Percentiles rank a stretch among this genome's conserved stretches.
These are phyloP conservation scores for Fusarium chaquense DNA, from an alignment of 2,329 filamentous ascomycete species.

Conservation along the genomic window DNA sequence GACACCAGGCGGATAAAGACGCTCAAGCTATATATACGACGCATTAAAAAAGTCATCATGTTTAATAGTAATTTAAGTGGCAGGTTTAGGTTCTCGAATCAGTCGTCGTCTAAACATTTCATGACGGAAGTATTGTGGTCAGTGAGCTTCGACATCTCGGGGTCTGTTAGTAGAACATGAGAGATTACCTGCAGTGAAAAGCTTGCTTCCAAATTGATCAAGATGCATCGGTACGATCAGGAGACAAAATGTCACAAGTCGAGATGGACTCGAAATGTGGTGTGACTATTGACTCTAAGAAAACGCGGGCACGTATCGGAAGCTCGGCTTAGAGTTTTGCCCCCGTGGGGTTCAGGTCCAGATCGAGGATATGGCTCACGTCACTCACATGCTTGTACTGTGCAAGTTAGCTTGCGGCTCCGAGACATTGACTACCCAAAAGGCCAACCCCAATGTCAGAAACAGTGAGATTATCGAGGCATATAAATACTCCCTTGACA, in stretches of 20 bases:
- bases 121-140: not conserved
- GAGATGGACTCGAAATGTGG: not conserved
- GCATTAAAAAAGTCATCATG: no score
- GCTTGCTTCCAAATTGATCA: not conserved
- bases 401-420: constrained; percentile 14
- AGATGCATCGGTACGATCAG: not conserved
- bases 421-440: constrained; percentile 1
- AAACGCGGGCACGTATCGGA: constrained; percentile 36
- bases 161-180: not conserved
- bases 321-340: constrained; percentile 13
- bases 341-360: constrained; percentile 22
- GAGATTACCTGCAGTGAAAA: not conserved
- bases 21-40: rapidly evolving
- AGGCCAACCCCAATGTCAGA: not conserved
- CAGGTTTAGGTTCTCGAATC: not conserved
- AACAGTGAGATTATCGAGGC: constrained; percentile 2
- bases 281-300: not conserved
- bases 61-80: not conserved
- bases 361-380: not conserved
- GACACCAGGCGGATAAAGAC: constrained; percentile 2
- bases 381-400: constrained; percentile 14
- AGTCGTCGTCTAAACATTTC: not conserved
- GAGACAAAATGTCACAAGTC: constrained; percentile 14
- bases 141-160: not conserved
- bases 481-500: constrained; percentile 13